phyloP scores from a whole-genome alignment of 345 rosid genomes.

The Gossypium bickii region DNA sequence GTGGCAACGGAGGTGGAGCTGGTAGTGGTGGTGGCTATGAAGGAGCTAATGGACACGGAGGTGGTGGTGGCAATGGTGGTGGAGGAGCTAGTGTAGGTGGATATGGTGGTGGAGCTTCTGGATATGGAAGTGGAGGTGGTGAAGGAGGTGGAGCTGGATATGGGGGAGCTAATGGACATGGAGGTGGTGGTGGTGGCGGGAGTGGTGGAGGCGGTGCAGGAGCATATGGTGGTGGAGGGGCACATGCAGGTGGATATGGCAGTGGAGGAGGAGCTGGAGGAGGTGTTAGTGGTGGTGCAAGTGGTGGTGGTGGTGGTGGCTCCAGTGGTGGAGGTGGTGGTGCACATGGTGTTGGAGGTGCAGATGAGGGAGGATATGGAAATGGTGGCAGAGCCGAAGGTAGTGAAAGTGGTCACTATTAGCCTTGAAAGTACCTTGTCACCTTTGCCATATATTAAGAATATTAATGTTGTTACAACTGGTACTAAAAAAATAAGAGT shows the following conservation, averaged over 20 bases:
- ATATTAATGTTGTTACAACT: background rate
- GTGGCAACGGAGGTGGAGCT: slow-evolving; percentile 2
- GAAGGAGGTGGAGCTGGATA: slow-evolving; percentile 4
- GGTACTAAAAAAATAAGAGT: slow-evolving; percentile 16
- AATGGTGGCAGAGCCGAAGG: background rate
- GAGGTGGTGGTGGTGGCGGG: slow-evolving; percentile 23
- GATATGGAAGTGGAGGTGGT: slow-evolving; percentile 14
- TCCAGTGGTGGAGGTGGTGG: background rate
- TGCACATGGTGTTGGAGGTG: background rate
- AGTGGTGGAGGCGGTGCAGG: slow-evolving; percentile 5
- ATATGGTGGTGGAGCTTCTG: background rate
- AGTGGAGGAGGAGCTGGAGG: background rate
- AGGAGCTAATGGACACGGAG: background rate
- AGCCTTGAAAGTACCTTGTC: slow-evolving; percentile 2
- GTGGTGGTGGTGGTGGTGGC: background rate
- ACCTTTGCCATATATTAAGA: background rate
- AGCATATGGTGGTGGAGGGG: slow-evolving; percentile 18
- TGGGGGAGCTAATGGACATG: slow-evolving; percentile 12
- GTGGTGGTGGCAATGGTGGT: background rate
- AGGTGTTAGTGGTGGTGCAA: background rate
- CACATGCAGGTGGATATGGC: background rate
- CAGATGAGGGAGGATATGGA: slow-evolving; percentile 9
- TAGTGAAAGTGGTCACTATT: background rate
- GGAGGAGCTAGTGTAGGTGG: slow-evolving; percentile 18
- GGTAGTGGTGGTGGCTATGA: slow-evolving; percentile 20